Conservation (phyloP, 371 early-diverging fungal species). For the Apophysomyces elegans region DNA sequence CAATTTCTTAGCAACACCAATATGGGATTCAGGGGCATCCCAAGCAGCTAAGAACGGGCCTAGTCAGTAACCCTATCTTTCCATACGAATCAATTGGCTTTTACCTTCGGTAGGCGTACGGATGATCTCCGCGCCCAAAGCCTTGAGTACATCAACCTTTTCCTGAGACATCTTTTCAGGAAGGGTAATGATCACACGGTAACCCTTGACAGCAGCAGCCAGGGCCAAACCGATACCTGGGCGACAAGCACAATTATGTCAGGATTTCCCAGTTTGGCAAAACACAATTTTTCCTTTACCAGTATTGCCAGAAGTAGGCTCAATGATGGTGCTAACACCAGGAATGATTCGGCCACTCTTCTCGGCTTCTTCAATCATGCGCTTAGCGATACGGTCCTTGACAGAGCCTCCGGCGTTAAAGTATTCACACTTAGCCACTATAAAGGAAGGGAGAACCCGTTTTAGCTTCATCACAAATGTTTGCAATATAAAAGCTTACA, state of each 20-base stretch:
- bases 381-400: slow-evolving; percentile 95
- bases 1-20: slow-evolving; percentile 92
- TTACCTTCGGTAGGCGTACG: slow-evolving; percentile 93
- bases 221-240: slow-evolving; percentile 87
- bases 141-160: slow-evolving; percentile 96
- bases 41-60: slow-evolving; percentile 72
- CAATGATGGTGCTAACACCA: slow-evolving; percentile 89
- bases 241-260: background rate
- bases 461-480: slow-evolving; percentile 18
- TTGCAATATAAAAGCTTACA: slow-evolving; percentile 51
- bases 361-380: slow-evolving; percentile 97
- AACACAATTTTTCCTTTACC: slow-evolving; percentile 42
- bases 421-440: slow-evolving; percentile 97
- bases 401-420: slow-evolving; percentile 98
- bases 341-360: slow-evolving; percentile 86
- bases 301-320: slow-evolving; percentile 97
- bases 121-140: slow-evolving; percentile 96
- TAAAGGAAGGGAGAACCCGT: slow-evolving; percentile 13
- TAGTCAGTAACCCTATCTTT: background rate
- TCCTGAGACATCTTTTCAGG: slow-evolving; percentile 99
- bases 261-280: background rate
- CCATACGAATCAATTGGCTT: background rate
- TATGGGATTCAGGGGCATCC: slow-evolving; percentile 97
- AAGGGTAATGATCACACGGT: slow-evolving; percentile 94
- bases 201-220: slow-evolving; percentile 96